Base-by-base conservation (phyloP, 1,284 basidiomycete species). In the Schizopora paradoxa region DNA sequence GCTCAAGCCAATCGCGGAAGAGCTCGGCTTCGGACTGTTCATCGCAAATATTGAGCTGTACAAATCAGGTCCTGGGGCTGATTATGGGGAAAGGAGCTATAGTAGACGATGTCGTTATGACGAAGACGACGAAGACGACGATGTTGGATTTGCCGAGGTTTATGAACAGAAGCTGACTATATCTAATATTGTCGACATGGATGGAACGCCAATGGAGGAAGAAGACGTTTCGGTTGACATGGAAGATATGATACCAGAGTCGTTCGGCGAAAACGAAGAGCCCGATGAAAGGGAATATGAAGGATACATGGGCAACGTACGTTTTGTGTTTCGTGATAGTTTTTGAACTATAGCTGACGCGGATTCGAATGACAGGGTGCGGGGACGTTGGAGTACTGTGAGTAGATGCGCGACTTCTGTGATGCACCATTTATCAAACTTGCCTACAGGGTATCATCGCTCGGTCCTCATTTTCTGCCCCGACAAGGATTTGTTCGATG, bases 221-320 rank as follows among this genome's bases (percentile, higher is more conserved):
- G n/a, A n/a, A n/a, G n/a, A n/a, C n/a, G 61, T 70, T 14, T 68
- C 66, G 0, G 54, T 56, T 5, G 53, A 66, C 31, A 54, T n/a
- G n/a, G 44, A 45, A 5, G 45, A 54, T 6, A 33, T 45, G 23
- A 45, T 49, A 13, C 47, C 43, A 2, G 28, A n/a, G 6, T 26
- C 39, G 6, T 11, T 56, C 0, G 63, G 70, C 43, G 61, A 67
- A 13, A 58, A 49, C n/a, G 57, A 43, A 5, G 42, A 44, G 3
- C 65, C 66, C 11, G 69, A 74, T 49, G 58, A 69, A 1, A 52
- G 60, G 40, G 64, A 69, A 1, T 69, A 68, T 40, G 66, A 69
- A 45, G 67, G 66, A 7, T 71, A 69, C 45, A 61, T 60, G 51
- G 70, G 66, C 16, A 70, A 72, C 55, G 71, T 73, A 48, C 40